phyloP scores from a whole-genome alignment of 2,329 filamentous ascomycete species.

The Colletotrichum australisinense region DNA sequence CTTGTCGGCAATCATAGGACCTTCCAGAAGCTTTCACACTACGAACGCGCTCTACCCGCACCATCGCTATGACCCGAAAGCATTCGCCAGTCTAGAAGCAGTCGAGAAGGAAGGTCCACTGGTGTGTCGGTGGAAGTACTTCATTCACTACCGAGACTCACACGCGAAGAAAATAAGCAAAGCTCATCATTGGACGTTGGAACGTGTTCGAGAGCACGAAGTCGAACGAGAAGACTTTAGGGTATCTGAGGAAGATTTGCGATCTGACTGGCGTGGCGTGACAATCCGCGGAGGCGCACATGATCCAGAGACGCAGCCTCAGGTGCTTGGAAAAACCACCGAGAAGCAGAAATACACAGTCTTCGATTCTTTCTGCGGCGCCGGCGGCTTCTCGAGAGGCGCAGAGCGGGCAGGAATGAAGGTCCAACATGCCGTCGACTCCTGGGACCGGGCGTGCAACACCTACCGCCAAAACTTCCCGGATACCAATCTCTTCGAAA shows the following conservation, averaged over 20 bases:
- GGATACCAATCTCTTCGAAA: conserved; percentile 57
- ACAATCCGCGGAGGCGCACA: conserved; percentile 52
- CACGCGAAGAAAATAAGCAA: conserved; percentile 37
- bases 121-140: conserved; percentile 64
- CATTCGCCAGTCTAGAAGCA: conserved; percentile 39
- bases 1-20: conserved; percentile 48
- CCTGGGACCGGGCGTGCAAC: conserved; percentile 63
- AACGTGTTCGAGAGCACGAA: conserved; percentile 45
- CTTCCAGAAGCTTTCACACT: conserved; percentile 54
- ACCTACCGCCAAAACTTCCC: conserved; percentile 72
- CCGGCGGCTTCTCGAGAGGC: conserved; percentile 76
- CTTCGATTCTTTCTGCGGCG: conserved; percentile 79
- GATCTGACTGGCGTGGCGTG: conserved; percentile 51
- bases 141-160: conserved; percentile 45
- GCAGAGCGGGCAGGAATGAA: conserved; percentile 68
- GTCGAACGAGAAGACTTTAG: conserved; percentile 44
- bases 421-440: conserved; percentile 73
- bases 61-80: conserved; percentile 41
- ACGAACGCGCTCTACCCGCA: conserved; percentile 67
- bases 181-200: conserved; percentile 50
- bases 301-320: neutral
- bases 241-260: conserved; percentile 44
- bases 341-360: conserved; percentile 68
- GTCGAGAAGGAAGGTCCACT: conserved; percentile 50
- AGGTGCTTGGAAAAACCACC: neutral